Conservation (phyloP, 2,329 filamentous ascomycete genomes). For the Aureobasidium zeae region DNA sequence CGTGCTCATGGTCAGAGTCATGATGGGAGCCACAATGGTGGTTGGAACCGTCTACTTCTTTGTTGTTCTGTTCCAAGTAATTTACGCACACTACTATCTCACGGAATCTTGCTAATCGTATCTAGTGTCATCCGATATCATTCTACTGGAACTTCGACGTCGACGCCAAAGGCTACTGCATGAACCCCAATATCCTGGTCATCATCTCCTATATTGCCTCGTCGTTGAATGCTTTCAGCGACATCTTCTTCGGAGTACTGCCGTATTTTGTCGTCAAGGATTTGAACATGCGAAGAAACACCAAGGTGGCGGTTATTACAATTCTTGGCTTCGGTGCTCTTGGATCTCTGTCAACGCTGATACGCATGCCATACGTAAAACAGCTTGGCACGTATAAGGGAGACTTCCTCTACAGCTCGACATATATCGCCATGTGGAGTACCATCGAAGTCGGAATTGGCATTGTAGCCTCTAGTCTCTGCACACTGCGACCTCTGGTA, state of each 20-base stretch:
- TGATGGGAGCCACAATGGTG: conserved; percentile 35
- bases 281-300: conserved; percentile 29
- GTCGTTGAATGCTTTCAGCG: conserved; percentile 28
- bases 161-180: conserved; percentile 20
- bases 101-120: too few relatives aligned
- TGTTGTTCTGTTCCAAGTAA: conserved; percentile 39
- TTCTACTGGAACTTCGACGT: conserved; percentile 38
- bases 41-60: conserved; percentile 41
- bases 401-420: conserved; percentile 27
- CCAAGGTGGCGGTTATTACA: conserved; percentile 27
- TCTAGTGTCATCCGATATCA: conserved; percentile 40
- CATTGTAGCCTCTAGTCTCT: conserved; percentile 27
- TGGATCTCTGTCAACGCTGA: conserved; percentile 32
- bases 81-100: too few relatives aligned
- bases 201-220: conserved; percentile 17
- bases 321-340: conserved; percentile 29
- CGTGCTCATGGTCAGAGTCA: conserved; percentile 33
- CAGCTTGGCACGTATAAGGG: conserved; percentile 30
- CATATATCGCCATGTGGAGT: conserved; percentile 26
- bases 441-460: conserved; percentile 29
- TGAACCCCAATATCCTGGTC: conserved; percentile 12
- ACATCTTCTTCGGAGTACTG: conserved; percentile 29
- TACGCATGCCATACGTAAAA: conserved; percentile 38
- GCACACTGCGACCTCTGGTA: conserved; percentile 28
- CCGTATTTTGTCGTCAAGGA: conserved; percentile 30